A percentile compares a stretch with the other conserved stretches of the same genome.
Evolutionary conservation across 2,329 filamentous ascomycete species (phyloP).

Genomic region (Ceratocystis smalleyi): DNA sequence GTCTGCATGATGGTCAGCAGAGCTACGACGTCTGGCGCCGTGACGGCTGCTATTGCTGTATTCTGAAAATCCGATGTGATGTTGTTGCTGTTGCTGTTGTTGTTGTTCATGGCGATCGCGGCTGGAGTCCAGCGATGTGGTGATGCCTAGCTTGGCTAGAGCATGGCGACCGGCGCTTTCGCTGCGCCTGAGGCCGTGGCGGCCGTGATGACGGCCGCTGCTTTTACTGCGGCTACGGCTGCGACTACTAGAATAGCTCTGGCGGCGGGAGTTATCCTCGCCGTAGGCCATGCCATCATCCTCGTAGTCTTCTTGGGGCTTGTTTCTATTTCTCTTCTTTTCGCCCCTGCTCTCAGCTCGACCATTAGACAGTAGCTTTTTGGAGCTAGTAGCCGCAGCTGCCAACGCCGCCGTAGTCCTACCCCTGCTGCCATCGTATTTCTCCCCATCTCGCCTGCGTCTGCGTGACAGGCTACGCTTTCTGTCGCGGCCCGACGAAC

Average conservation of each 20-base stretch:
- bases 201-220: constrained; percentile 31
- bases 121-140: constrained; percentile 22
- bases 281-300: constrained; percentile 16
- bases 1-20: not conserved
- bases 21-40: not conserved
- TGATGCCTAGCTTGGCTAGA: constrained; percentile 46
- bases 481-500: constrained; percentile 21
- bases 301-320: constrained; percentile 1
- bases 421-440: constrained; percentile 24
- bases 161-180: constrained; percentile 37
- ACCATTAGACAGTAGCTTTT: constrained; percentile 31
- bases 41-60: not conserved
- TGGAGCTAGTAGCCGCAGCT: constrained; percentile 45
- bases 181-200: constrained; percentile 18
- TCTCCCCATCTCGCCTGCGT: constrained; percentile 27
- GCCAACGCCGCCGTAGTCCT: constrained; percentile 42
- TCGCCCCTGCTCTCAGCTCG: constrained; percentile 25
- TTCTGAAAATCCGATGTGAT: not conserved
- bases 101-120: not conserved
- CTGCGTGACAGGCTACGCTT: constrained; percentile 18
- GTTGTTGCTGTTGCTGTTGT: too few relatives aligned
- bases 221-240: constrained; percentile 34
- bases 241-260: constrained; percentile 26
- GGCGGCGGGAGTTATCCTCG: constrained; percentile 33
- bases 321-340: not conserved